phyloP scores from a whole-genome alignment of 2,329 filamentous ascomycete species.

The Colletotrichum cereale region DNA sequence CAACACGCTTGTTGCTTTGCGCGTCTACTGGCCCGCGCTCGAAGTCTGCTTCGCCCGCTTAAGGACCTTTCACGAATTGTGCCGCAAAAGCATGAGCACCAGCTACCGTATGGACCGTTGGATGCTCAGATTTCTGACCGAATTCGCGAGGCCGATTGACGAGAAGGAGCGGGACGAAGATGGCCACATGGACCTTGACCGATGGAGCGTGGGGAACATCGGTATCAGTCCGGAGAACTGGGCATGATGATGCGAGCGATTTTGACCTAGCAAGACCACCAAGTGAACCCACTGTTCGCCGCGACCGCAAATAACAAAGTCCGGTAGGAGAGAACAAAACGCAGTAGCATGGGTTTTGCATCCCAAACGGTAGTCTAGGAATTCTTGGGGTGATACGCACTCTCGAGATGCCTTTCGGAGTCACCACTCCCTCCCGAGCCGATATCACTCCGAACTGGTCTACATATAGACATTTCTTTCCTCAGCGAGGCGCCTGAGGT shows the following conservation, averaged over 20 bases:
- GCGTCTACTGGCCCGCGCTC: constrained; percentile 56
- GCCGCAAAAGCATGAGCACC: constrained; percentile 51
- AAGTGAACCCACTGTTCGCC: neutral
- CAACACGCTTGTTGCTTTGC: constrained; percentile 55
- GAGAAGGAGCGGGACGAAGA: constrained; percentile 46
- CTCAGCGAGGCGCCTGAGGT: no score
- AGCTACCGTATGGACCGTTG: constrained; percentile 57
- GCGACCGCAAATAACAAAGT: neutral
- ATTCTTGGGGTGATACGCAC: neutral
- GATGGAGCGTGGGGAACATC: constrained; percentile 42
- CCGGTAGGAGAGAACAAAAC: neutral
- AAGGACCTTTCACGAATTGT: constrained; percentile 57
- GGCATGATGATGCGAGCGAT: constrained; percentile 20
- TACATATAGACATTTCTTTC: neutral
- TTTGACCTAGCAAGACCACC: neutral
- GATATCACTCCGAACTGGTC: neutral
- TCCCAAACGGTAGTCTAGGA: neutral
- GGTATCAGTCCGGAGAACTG: constrained; percentile 42
- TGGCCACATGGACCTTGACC: constrained; percentile 34
- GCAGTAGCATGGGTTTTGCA: neutral
- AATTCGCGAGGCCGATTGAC: constrained; percentile 48
- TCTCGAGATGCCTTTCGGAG: neutral
- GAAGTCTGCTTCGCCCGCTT: constrained; percentile 55
- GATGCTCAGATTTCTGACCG: constrained; percentile 55
- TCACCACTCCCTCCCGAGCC: neutral